These are phyloP conservation scores for Coemansia reversa DNA, from an alignment of 192 early-diverging fungal species.

Conservation along the genomic window DNA sequence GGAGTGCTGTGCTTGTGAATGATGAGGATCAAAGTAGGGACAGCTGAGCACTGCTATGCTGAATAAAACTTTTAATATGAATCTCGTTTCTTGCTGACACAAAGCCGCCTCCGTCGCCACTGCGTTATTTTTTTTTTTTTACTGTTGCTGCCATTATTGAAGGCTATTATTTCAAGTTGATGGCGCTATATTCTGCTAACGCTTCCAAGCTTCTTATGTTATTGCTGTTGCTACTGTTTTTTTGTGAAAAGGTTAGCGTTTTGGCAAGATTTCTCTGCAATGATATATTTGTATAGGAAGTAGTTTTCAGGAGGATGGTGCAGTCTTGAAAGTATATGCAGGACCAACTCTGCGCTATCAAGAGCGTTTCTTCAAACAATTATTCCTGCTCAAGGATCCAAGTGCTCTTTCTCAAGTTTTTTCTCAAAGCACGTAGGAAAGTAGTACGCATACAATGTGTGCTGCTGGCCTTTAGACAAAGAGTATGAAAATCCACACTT, in stretches of 20 bases:
- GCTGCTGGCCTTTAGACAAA: no score
- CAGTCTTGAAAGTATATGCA: neutral
- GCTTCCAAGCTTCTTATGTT: neutral
- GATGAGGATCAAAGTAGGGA: slow-evolving; percentile 50
- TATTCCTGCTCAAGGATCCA: neutral
- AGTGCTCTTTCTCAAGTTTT: neutral
- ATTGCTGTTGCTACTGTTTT: neutral
- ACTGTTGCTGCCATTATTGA: neutral
- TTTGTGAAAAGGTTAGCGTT: neutral
- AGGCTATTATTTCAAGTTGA: neutral
- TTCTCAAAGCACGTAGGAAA: neutral
- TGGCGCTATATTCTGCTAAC: neutral
- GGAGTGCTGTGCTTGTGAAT: slow-evolving; percentile 15
- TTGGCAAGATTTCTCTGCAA: neutral
- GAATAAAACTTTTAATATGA: slow-evolving; percentile 26
- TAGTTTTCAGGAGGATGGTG: neutral
- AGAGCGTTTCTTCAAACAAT: neutral
- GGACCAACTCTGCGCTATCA: neutral
- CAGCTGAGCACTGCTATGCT: slow-evolving; percentile 26
- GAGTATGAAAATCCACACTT: no score
- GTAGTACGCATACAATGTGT: neutral
- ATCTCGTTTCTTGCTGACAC: slow-evolving; percentile 39
- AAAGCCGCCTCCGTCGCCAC: neutral
- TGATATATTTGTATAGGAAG: neutral
- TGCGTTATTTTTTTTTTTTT: neutral